Evolutionary conservation across 2,329 filamentous ascomycete genomes (phyloP), one percentile per base, ranked within the genome.

Genomic region (Verruconis gallopava): DNA sequence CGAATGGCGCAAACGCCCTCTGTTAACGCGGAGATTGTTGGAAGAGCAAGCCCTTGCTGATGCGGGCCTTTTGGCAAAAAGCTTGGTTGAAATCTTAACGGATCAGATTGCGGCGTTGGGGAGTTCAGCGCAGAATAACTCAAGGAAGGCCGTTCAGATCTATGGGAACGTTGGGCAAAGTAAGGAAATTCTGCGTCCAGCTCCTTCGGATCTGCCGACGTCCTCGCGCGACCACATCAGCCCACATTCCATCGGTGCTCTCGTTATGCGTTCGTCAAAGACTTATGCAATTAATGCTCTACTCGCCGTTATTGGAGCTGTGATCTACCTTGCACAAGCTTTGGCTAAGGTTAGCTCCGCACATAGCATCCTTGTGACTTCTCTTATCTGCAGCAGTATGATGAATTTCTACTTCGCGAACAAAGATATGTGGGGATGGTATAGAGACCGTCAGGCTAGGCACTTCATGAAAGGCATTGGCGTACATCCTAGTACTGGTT

Each of bases 381-480:
- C 89, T 12, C 67, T 96, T 14, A 65, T 69, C 1, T 52, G 81
- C 21, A 95, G 86, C 54, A 60, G 77, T 11, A 53, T 85, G 9
- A 71, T 77, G 38, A 96, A 96, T 54, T 61, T 81, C 17, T 71
- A 86, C 50, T 76, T 88, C 54, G 78, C 82, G 1, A 83, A 81
- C 11, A 75, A 79, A 47, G 78, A 85, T 55, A 74, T 75, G 4
- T 76, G 78, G 51, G 68, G 73, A 2, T 96, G 86, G 86, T 94
- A 84, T 81, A 71, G 75, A 36, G 89, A 96, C 62, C 75, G 85
- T 44, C 79, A 75, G 46, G 85, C 88, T 1, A 73, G 72, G 13
- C 78, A 71, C 32, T 94, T 89, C 58, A 91, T 98, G 85, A 67
- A 66, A 32, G 69, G 76, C 14, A 63, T 94, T 13, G 85, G 86